Evolutionary conservation across 345 rosid genomes (phyloP).

Genomic region (Salix dunnii): DNA sequence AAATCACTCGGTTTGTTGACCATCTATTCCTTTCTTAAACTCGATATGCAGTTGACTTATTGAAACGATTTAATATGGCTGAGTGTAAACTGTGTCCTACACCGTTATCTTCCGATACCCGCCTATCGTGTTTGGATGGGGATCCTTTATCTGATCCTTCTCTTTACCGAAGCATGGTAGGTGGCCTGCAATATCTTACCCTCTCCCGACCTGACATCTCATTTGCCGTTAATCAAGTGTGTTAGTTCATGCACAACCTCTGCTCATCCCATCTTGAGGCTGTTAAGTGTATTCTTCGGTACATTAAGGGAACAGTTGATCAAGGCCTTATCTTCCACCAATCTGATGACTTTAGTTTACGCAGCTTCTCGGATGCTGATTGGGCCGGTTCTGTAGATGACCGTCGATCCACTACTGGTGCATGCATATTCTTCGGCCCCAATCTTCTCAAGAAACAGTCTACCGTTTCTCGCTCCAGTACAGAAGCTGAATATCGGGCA

Average conservation of each 20-base stretch:
- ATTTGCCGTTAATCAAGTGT: not conserved
- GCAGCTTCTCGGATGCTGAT: not conserved
- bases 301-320: not conserved
- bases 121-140: not conserved
- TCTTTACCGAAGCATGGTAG: not conserved
- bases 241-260: not conserved
- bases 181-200: not conserved
- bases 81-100: not conserved
- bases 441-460: too few relatives aligned
- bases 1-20: not conserved
- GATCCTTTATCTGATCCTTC: not conserved
- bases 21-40: not conserved
- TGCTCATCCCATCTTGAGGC: not conserved
- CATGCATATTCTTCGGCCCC: not conserved
- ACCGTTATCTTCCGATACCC: not conserved
- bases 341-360: too few relatives aligned
- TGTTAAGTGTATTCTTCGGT: accelerated
- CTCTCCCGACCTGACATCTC: accelerated
- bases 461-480: not conserved
- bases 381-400: not conserved
- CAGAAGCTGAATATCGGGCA: not conserved
- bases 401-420: not conserved
- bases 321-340: not conserved
- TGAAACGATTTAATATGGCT: not conserved
- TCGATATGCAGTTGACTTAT: not conserved